Percentiles rank a stretch among this genome's conserved stretches.
Conservation (phyloP, 129 eudicot genomes). For the Ambrosia trifida region DNA sequence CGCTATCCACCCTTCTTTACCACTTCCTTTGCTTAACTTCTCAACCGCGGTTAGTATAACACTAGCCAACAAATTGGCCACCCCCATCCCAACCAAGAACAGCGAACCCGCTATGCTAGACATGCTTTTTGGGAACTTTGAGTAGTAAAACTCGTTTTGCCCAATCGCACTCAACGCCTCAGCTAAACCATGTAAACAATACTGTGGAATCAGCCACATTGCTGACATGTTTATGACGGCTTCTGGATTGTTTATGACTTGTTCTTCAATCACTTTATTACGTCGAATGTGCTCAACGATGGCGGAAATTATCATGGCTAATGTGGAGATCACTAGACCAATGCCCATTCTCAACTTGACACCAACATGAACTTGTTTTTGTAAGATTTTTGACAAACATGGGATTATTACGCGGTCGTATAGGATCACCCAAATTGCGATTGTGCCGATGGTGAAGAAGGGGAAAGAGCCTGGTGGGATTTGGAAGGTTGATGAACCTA, state of each 20-base stretch:
- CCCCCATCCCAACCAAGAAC: conserved; percentile 30
- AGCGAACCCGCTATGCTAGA: conserved; percentile 36
- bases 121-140: conserved; percentile 25
- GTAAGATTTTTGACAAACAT: conserved; percentile 24
- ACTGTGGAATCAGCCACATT: conserved; percentile 38
- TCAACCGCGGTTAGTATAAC: conserved; percentile 34
- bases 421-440: conserved; percentile 38
- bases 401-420: conserved; percentile 44
- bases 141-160: conserved; percentile 38
- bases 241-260: conserved; percentile 9
- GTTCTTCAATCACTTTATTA: conserved; percentile 26
- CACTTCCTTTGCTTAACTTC: conserved; percentile 20
- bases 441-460: conserved; percentile 25
- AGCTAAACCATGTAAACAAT: conserved; percentile 35
- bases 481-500: conserved; percentile 34
- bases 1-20: conserved; percentile 40
- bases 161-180: conserved; percentile 42
- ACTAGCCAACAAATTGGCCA: conserved; percentile 43
- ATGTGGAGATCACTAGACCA: conserved; percentile 37
- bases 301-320: conserved; percentile 40
- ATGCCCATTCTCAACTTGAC: conserved; percentile 44
- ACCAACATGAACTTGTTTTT: conserved; percentile 24
- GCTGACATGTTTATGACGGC: conserved; percentile 39
- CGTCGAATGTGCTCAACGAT: conserved; percentile 35
- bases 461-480: conserved; percentile 45